Conservation (phyloP, 2,329 filamentous ascomycete genomes). For the Eutypa lata region DNA sequence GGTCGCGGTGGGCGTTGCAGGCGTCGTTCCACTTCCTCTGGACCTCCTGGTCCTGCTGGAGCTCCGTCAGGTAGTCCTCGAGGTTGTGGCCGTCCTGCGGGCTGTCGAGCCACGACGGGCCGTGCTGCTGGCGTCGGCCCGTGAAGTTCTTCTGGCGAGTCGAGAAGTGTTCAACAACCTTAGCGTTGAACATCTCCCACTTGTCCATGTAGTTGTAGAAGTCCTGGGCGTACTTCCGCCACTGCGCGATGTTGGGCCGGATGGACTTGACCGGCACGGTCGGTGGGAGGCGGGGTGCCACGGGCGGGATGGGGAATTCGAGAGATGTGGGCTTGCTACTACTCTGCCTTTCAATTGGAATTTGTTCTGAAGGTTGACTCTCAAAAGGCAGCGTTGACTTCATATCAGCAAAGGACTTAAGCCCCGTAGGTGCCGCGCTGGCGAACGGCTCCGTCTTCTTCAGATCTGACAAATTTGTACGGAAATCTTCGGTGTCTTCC, state of each 20-base stretch:
- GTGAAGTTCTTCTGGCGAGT: conserved; percentile 45
- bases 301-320: conserved; percentile 46
- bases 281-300: conserved; percentile 46
- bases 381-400: conserved; percentile 56
- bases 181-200: conserved; percentile 49
- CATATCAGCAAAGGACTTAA: conserved; percentile 54
- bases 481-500: conserved; percentile 54
- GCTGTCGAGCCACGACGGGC: conserved; percentile 42
- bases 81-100: conserved; percentile 38
- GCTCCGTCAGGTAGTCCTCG: conserved; percentile 54
- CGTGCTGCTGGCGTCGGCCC: conserved; percentile 37
- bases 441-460: conserved; percentile 55
- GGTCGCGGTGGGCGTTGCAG: conserved; percentile 57
- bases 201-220: conserved; percentile 53
- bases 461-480: conserved; percentile 52
- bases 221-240: conserved; percentile 49
- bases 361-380: conserved; percentile 44
- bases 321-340: conserved; percentile 33
- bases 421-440: conserved; percentile 39
- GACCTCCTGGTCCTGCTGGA: conserved; percentile 63
- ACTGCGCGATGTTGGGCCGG: conserved; percentile 40
- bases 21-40: conserved; percentile 58
- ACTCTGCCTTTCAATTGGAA: conserved; percentile 34
- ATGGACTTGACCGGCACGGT: conserved; percentile 39
- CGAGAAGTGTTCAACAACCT: conserved; percentile 54